Evolutionary conservation across 805 yeast genomes (phyloP), one percentile per base, ranked within the genome.

Genomic region (Pichia paraexigua): DNA sequence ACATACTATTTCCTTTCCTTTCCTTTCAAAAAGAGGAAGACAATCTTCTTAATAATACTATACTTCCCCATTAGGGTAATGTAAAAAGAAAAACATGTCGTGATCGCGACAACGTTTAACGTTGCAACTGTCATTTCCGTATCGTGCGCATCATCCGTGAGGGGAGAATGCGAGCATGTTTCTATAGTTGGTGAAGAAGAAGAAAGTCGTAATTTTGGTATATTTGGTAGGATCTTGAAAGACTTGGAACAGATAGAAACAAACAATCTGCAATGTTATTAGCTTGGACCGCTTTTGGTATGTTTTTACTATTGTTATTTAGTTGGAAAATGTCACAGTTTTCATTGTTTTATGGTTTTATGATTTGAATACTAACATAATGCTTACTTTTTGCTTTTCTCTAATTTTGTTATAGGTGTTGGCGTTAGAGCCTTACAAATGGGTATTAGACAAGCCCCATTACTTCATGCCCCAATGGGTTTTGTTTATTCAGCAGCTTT

Each of bases 371-470:
- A 47, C 50, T 44, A 44, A 48, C 45, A 37, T 45, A 18, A 10
- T 2, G 8, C 9, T 32, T 28, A 27, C n/a, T 11, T 17, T 7
- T 10, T 42, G 37, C 11, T 20, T n/a, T 24, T 21, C 4, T 1
- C 21, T 25, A 18, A n/a, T 41, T 13, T 10, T 27, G 6, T 15
- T 35, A 13, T 15, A 70, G 76, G 77, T 45, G 67, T 69, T 32
- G 60, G 66, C 39, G 74, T 69, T 13, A 72, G 78, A 65, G 74
- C 72, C 4, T 70, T 69, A 56, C 78, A 74, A 59, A 53, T 70
- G 52, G 78, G 77, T 37, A 62, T 75, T 30, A 64, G 72, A 57
- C 69, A 72, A 55, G 69, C 68, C 51, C 74, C 77, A 28, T 58
- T 69, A 52, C 51, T 63, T 6, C 62, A 62, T 52, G 63, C 67